Percentiles rank a stretch among this genome's conserved stretches.
Conservation (phyloP, 208 protist genomes). For the Crithidia sp. region DNA sequence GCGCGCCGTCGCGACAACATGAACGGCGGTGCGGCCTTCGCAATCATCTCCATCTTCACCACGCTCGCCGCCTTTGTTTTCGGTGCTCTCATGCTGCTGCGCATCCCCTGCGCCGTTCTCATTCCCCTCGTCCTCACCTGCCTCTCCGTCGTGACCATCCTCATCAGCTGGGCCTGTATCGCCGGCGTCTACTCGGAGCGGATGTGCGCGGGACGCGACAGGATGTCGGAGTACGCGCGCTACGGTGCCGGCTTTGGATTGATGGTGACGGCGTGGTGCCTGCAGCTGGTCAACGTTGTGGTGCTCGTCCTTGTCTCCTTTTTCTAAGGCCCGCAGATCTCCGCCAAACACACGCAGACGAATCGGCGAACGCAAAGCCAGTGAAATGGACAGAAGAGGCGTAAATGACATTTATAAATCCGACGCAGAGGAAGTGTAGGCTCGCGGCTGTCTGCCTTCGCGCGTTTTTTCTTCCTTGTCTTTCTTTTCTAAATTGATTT, state of each 20-base stretch:
- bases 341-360: too few relatives aligned
- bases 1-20: slow-evolving; percentile 32
- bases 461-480: too few relatives aligned
- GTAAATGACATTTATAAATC: too few relatives aligned
- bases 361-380: too few relatives aligned
- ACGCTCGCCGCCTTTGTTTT: slow-evolving; percentile 36
- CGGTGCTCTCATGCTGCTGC: slow-evolving; percentile 32
- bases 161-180: slow-evolving; percentile 30
- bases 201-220: not conserved
- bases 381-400: too few relatives aligned
- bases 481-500: too few relatives aligned
- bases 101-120: slow-evolving; percentile 16
- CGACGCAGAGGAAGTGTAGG: too few relatives aligned
- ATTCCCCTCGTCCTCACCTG: slow-evolving; percentile 29
- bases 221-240: not conserved
- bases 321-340: not conserved
- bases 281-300: slow-evolving; percentile 30
- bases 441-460: too few relatives aligned
- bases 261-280: slow-evolving; percentile 26
- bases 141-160: slow-evolving; percentile 20
- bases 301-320: slow-evolving; percentile 11
- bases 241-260: slow-evolving; percentile 38
- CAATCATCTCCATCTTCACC: slow-evolving; percentile 43
- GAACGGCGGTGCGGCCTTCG: slow-evolving; percentile 35
- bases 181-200: slow-evolving; percentile 9